Evolutionary conservation across 108 stramenopile genomes (phyloP).

Genomic region (Cyclotella kingstonii): DNA sequence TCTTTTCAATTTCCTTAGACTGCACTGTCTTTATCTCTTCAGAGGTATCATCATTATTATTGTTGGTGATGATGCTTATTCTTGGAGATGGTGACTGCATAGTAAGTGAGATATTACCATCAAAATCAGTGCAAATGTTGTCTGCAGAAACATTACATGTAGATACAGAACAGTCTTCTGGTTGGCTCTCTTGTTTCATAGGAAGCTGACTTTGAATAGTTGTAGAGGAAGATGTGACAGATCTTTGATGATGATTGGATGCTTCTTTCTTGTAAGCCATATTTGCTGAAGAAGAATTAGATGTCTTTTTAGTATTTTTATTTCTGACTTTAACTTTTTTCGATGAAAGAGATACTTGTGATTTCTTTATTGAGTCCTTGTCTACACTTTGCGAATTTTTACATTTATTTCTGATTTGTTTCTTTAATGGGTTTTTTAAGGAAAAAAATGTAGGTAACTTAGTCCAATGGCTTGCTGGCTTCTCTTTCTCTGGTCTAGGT

Average conservation of each 20-base stretch:
- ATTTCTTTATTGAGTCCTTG: too few species aligned
- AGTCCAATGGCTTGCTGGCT: too few species aligned
- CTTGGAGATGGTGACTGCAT: neutral
- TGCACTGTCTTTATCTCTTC: neutral
- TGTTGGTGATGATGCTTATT: neutral
- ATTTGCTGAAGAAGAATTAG: too few species aligned
- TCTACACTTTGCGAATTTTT: too few species aligned
- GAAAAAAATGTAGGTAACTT: too few species aligned
- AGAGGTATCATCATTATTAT: neutral
- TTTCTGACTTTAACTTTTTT: too few species aligned
- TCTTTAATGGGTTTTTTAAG: too few species aligned
- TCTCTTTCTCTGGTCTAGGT: neutral
- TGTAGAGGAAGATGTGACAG: neutral
- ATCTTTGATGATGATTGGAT: neutral
- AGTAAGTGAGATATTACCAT: neutral
- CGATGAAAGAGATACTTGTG: too few species aligned
- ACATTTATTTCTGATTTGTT: too few species aligned
- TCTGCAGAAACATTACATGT: neutral
- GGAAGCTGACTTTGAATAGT: neutral
- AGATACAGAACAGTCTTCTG: conserved; percentile 1
- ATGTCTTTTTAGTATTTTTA: too few species aligned
- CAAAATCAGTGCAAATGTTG: conserved; percentile 3
- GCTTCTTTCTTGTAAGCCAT: too few species aligned
- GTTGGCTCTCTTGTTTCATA: neutral
- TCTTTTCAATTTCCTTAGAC: conserved; percentile 10